Evolutionary conservation across 345 rosid genomes (phyloP), one percentile per base, ranked within the genome.

Genomic region (Carallia pectinifolia): DNA sequence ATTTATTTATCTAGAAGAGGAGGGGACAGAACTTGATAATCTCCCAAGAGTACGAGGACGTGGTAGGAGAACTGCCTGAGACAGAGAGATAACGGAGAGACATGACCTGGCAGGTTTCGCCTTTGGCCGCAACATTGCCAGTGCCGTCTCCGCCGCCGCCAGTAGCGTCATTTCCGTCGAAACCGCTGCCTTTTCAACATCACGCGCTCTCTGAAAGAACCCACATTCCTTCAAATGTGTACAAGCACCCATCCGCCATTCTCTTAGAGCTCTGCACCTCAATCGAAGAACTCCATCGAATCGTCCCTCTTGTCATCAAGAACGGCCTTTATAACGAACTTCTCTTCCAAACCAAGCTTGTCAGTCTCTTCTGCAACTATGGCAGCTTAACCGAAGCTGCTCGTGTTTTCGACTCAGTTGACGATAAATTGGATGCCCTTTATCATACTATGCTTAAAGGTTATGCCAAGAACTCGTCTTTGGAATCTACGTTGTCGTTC

Each of bases 381-480:
- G 87, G 86, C 40, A 79, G 86, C 80, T 53, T 93, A 38, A 34
- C 61, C 2, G 93, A 93, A 62, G 98, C 96, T 12, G 85, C 83
- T 31, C 82, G 90, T 38, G 92, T 89, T 72, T 93, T 90, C 61
- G 93, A 87, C n/a, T 81, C 88, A 18, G 76, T 81, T 70, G 81
- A 83, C 52, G 74, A 78, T 58, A 89, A 86, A 65, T 68, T 84
- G 6, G 93, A 89, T 52, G 87, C 77, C 38, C 89, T 93, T 53
- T 90, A 89, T 67, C 81, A 93, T 77, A 90, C 95, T 39, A 80
- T 90, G 90, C 93, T 93, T 31, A 93, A 92, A 76, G 98, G 96
- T 48, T 84, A 82, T 61, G 85, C 88, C 1, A 89, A 79, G 63
- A 67, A 67, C 68, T 81, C 92, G 0, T 84, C 85, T 56, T 74